A percentile compares a stretch with the other conserved stretches of the same genome.
These are phyloP conservation scores for Colletotrichum sp. DNA, from an alignment of 2,329 filamentous ascomycete species.

Conservation along the genomic window DNA sequence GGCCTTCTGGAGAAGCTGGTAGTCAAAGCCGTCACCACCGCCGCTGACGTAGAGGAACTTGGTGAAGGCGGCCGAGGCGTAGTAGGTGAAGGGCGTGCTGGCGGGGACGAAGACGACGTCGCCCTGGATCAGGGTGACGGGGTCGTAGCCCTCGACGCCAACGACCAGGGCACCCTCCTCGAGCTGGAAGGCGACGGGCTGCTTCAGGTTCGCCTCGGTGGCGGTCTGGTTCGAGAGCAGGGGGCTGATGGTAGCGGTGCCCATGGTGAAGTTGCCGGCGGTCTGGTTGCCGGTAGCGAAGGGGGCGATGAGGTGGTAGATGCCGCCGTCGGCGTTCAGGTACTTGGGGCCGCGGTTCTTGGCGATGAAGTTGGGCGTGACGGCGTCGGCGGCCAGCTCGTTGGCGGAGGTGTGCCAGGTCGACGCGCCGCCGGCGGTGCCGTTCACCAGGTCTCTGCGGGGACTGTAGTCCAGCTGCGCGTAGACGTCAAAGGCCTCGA, in stretches of 20 bases:
- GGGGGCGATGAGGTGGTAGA: conserved; percentile 48
- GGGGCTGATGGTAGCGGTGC: conserved; percentile 42
- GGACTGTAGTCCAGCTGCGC: conserved; percentile 43
- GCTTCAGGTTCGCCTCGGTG: not conserved
- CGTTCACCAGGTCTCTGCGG: conserved; percentile 44
- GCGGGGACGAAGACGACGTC: conserved; percentile 31
- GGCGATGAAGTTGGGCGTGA: conserved; percentile 46
- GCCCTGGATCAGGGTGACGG: conserved; percentile 26
- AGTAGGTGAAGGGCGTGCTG: conserved; percentile 24
- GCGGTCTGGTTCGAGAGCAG: conserved; percentile 2
- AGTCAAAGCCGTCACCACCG: conserved; percentile 27
- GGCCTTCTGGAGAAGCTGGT: conserved; percentile 21
- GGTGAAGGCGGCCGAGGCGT: conserved; percentile 27
- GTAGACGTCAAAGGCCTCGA: conserved; percentile 48
- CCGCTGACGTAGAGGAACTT: conserved; percentile 31
- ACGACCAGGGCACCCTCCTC: conserved; percentile 29
- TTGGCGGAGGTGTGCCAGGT: conserved; percentile 45
- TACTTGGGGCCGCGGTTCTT: conserved; percentile 52
- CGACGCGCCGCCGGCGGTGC: conserved; percentile 35
- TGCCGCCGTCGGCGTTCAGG: conserved; percentile 37
- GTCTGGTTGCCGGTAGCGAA: conserved; percentile 45
- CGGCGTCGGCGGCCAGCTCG: conserved; percentile 30
- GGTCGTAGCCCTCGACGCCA: conserved; percentile 25
- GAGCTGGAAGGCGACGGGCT: conserved; percentile 27
- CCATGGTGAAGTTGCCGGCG: conserved; percentile 45